These are phyloP conservation scores for Metrosideros polymorpha DNA, from an alignment of 441 rosid genomes.

Conservation along the genomic window DNA sequence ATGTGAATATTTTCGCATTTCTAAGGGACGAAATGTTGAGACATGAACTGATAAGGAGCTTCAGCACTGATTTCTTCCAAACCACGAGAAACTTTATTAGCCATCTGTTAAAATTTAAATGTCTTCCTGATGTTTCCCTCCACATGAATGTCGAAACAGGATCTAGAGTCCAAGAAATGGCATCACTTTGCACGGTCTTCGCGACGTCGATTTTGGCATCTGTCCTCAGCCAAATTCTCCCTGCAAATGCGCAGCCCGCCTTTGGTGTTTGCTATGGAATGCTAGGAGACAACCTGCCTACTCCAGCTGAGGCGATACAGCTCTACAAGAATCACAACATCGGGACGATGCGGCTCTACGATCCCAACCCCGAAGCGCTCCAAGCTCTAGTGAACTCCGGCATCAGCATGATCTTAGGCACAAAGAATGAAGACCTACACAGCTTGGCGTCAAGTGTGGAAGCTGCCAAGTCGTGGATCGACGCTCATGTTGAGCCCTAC, in stretches of 20 bases:
- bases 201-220: background rate
- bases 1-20: background rate
- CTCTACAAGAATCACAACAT: slow-evolving; percentile 6
- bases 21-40: background rate
- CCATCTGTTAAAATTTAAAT: background rate
- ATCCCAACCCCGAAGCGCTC: slow-evolving; percentile 6
- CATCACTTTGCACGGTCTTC: background rate
- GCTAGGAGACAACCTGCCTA: slow-evolving; percentile 8
- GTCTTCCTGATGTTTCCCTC: background rate
- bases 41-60: background rate
- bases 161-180: background rate
- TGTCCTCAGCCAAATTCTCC: background rate
- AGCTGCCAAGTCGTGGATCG: slow-evolving; percentile 5
- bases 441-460: background rate
- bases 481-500: background rate
- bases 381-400: background rate
- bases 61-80: background rate
- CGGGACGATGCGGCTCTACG: slow-evolving; percentile 1
- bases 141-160: background rate
- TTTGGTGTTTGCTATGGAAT: slow-evolving; percentile 17
- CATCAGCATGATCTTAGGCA: slow-evolving; percentile 1
- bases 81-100: background rate
- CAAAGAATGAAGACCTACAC: background rate
- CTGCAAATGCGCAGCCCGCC: background rate
- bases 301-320: background rate